phyloP scores from a whole-genome alignment of 1,284 basidiomycete species.

The Ustanciosporium gigantosporum region DNA sequence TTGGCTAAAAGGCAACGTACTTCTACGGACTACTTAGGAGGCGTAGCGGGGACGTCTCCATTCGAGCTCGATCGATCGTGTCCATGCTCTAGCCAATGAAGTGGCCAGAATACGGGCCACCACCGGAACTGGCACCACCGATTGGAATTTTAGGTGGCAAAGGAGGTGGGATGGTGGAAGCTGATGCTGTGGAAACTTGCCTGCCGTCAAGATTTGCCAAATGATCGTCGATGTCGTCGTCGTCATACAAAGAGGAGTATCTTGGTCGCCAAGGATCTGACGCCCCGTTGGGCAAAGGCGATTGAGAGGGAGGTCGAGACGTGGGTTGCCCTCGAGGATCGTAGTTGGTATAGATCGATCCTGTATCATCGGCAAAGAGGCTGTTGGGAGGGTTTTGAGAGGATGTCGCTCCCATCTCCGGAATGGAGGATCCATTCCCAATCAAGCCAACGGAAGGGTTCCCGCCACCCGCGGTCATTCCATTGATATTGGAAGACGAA shows the following conservation, averaged over 20 bases:
- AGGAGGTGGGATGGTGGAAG: slow-evolving; percentile 9
- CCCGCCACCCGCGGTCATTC: not conserved
- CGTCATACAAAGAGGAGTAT: slow-evolving; percentile 29
- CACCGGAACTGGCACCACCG: slow-evolving; percentile 1
- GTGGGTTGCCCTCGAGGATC: not conserved
- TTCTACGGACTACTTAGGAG: too few species aligned
- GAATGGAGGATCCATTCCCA: too few species aligned
- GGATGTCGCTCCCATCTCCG: not conserved
- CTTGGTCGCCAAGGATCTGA: slow-evolving; percentile 12
- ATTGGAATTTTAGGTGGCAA: slow-evolving; percentile 31
- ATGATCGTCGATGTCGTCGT: slow-evolving; percentile 2
- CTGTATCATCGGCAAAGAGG: not conserved
- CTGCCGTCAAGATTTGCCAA: not conserved
- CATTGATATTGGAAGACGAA: not conserved
- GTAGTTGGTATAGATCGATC: not conserved
- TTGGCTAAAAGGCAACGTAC: too few species aligned
- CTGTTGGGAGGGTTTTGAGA: not conserved
- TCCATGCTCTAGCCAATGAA: too few species aligned
- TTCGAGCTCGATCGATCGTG: too few species aligned
- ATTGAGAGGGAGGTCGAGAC: not conserved
- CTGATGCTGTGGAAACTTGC: too few species aligned
- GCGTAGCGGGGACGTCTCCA: too few species aligned
- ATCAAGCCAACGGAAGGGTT: too few species aligned
- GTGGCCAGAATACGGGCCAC: too few species aligned
- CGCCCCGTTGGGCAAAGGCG: not conserved